These are phyloP conservation scores for Solanum ahanhuiri DNA, from an alignment of 257 asterid genomes.

Conservation along the genomic window DNA sequence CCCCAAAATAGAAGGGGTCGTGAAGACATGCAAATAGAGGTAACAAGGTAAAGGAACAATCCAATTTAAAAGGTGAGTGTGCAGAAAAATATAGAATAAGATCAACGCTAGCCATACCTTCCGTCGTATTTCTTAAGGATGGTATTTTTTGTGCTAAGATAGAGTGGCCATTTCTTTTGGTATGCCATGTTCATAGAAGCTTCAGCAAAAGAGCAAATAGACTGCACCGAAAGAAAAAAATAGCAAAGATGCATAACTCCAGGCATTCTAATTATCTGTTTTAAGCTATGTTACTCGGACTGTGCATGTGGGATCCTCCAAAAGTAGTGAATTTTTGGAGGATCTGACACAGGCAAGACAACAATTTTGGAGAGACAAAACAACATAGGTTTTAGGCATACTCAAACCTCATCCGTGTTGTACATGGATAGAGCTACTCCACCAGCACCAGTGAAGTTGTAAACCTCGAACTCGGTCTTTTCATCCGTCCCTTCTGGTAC, in stretches of 20 bases:
- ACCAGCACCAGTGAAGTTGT: conserved; percentile 87
- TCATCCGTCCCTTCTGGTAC: conserved; percentile 86
- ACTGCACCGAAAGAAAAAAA: conserved; percentile 32
- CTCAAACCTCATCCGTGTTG: conserved; percentile 92
- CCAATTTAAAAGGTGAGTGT: not conserved
- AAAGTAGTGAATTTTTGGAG: not conserved
- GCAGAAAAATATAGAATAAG: not conserved
- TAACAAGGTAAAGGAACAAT: not conserved
- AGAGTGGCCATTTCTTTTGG: conserved; percentile 94
- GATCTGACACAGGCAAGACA: not conserved
- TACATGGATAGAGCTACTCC: conserved; percentile 98
- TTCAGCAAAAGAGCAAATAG: conserved; percentile 78
- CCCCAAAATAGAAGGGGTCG: not conserved
- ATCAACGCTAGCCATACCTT: conserved; percentile 32
- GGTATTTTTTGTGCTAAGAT: conserved; percentile 97
- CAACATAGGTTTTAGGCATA: not conserved
- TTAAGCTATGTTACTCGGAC: not conserved
- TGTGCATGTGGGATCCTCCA: not conserved
- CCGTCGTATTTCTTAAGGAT: conserved; percentile 97
- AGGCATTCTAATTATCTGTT: not conserved
- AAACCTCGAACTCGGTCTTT: conserved; percentile 72
- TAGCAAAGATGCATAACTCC: not conserved
- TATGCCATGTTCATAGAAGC: conserved; percentile 90
- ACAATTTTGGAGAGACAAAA: not conserved
- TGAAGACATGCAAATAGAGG: not conserved